phyloP scores from a whole-genome alignment of 2,329 filamentous ascomycete species.

The Penicillium fuscoglaucum region DNA sequence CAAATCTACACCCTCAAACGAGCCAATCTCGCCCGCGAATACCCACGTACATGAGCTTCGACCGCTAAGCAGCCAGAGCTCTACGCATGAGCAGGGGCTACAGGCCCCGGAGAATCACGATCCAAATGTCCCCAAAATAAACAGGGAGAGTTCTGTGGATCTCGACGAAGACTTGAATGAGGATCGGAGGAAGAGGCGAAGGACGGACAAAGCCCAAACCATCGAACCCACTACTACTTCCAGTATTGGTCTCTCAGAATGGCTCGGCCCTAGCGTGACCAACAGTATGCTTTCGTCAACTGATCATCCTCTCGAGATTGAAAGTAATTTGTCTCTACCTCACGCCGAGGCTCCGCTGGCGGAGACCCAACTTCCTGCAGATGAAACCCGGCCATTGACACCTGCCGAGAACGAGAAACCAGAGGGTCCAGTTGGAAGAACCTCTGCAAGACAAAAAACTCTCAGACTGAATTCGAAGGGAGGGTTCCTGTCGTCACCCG shows the following conservation, averaged over 20 bases:
- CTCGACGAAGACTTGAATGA: constrained; percentile 36
- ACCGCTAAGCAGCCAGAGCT: neutral
- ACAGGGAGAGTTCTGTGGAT: neutral
- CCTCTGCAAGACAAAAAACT: constrained; percentile 52
- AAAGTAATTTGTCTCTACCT: neutral
- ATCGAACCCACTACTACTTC: constrained; percentile 9
- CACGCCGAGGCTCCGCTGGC: constrained; percentile 4
- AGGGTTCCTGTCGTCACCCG: constrained; percentile 44
- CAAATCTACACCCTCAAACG: constrained; percentile 8
- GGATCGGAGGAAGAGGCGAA: constrained; percentile 39
- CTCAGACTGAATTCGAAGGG: constrained; percentile 47
- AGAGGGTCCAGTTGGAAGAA: neutral
- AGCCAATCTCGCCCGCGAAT: neutral
- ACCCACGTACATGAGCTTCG: neutral
- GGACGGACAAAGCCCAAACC: constrained; percentile 24
- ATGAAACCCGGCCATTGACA: neutral
- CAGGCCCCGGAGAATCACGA: neutral
- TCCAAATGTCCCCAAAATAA: neutral
- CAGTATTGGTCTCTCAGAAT: constrained; percentile 16
- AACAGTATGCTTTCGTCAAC: too few relatives aligned
- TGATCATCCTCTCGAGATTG: neutral
- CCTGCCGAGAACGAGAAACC: neutral
- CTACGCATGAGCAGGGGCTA: neutral
- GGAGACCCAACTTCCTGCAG: neutral
- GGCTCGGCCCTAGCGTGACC: constrained; percentile 8